Percentiles rank a stretch among this genome's conserved stretches.
Evolutionary conservation across 2,329 filamentous ascomycete species (phyloP).

Genomic region (Penicillium sp.): DNA sequence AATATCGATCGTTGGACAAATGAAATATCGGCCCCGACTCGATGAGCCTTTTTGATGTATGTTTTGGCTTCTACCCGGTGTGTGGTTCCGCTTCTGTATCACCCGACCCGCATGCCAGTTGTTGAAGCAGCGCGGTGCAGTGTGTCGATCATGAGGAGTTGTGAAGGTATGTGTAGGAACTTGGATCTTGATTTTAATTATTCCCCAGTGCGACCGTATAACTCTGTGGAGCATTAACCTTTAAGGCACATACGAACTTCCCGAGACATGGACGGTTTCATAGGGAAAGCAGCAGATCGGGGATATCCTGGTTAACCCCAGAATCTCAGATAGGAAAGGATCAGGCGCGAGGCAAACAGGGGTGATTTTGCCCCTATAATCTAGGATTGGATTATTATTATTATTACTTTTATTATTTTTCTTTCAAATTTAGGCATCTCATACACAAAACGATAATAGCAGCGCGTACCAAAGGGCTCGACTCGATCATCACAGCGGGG

Average conservation of each 20-base stretch:
- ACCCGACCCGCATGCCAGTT: conserved; percentile 24
- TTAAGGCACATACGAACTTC: neutral
- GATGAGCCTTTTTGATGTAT: neutral
- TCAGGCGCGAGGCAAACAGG: conserved; percentile 15
- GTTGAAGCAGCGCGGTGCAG: conserved; percentile 14
- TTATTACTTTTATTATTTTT: too few species aligned
- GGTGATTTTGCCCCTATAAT: neutral
- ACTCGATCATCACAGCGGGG: conserved; percentile 25
- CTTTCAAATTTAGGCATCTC: too few species aligned
- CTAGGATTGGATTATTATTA: neutral
- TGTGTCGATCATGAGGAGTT: conserved; percentile 16
- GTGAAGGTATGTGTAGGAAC: neutral
- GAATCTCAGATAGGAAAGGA: conserved; percentile 17
- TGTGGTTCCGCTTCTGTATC: conserved; percentile 13
- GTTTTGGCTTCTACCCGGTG: conserved; percentile 1
- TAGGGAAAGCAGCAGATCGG: neutral
- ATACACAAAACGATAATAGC: neutral
- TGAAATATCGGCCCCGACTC: neutral
- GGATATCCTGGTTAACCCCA: conserved; percentile 5
- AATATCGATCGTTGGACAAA: conserved; percentile 20
- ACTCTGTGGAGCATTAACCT: neutral
- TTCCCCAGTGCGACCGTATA: neutral
- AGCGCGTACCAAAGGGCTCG: conserved; percentile 12
- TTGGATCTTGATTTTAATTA: conserved; percentile 1
- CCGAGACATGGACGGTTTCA: neutral